Evolutionary conservation across 2,329 filamentous ascomycete genomes (phyloP).

Genomic region (Colletotrichum sp.): DNA sequence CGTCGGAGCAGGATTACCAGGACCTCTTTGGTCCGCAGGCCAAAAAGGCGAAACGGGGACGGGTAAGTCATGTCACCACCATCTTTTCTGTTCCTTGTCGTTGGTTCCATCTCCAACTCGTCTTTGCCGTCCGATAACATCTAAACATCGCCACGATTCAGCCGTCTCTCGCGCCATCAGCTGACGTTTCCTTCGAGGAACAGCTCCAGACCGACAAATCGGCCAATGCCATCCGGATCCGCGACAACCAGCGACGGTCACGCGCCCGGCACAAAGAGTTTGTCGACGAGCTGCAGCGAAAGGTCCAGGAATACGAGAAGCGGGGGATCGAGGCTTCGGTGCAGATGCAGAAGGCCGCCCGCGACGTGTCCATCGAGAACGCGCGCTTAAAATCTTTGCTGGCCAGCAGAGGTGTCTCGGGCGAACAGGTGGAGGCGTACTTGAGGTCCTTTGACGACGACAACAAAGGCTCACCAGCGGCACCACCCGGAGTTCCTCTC

Average conservation of each 20-base stretch:
- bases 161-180: not conserved
- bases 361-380: slow-evolving; percentile 55
- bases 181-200: slow-evolving; percentile 13
- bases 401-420: slow-evolving; percentile 40
- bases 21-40: slow-evolving; percentile 21
- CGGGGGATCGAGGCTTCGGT: slow-evolving; percentile 52
- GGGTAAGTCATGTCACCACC: slow-evolving; percentile 14
- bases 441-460: slow-evolving; percentile 39
- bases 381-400: slow-evolving; percentile 48
- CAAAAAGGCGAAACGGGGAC: slow-evolving; percentile 22
- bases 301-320: slow-evolving; percentile 52
- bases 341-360: slow-evolving; percentile 59
- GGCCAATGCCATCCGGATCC: slow-evolving; percentile 38
- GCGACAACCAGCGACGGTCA: slow-evolving; percentile 59
- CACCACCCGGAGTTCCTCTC: not conserved
- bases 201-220: slow-evolving; percentile 22
- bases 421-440: slow-evolving; percentile 45
- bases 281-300: slow-evolving; percentile 51
- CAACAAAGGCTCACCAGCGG: slow-evolving; percentile 26
- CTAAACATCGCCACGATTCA: not conserved
- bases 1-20: slow-evolving; percentile 19
- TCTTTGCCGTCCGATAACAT: not conserved
- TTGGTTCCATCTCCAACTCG: not conserved
- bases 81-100: not conserved
- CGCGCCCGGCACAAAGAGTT: slow-evolving; percentile 57